These are phyloP conservation scores for Annulohypoxylon moriforme DNA, from an alignment of 495 filamentous ascomycete genomes.

Conservation along the genomic window DNA sequence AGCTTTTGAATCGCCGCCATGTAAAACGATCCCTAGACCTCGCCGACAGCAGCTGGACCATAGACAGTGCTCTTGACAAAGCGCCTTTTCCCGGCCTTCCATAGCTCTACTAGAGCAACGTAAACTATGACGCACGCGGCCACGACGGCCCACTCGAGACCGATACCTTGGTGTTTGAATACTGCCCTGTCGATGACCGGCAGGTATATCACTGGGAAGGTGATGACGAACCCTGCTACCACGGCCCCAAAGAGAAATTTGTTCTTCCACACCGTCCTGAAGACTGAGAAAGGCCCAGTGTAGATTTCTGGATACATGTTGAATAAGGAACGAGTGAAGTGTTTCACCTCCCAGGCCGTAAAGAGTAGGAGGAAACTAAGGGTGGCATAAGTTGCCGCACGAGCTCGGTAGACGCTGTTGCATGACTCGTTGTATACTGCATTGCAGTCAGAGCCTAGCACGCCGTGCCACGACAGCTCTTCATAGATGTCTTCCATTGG, in stretches of 20 bases:
- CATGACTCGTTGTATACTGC: constrained; percentile 57
- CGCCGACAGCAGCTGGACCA: neutral
- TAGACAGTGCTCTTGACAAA: constrained; percentile 17
- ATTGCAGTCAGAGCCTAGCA: constrained; percentile 63
- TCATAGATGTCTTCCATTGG: constrained; percentile 20
- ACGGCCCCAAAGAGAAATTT: constrained; percentile 68
- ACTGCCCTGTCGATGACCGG: constrained; percentile 64
- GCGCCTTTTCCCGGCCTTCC: constrained; percentile 64
- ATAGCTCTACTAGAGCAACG: constrained; percentile 61
- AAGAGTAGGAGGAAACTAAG: constrained; percentile 67
- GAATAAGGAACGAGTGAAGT: constrained; percentile 65
- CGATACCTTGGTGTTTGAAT: constrained; percentile 68
- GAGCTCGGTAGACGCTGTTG: constrained; percentile 68
- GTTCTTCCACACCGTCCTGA: constrained; percentile 66
- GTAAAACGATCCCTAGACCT: constrained; percentile 5
- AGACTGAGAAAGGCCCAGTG: constrained; percentile 54
- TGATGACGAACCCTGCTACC: constrained; percentile 65
- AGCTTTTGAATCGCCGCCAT: neutral
- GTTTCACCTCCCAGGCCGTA: constrained; percentile 70
- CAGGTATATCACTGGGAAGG: constrained; percentile 68
- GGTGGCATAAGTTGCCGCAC: constrained; percentile 76
- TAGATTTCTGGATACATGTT: constrained; percentile 61
- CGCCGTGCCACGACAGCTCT: neutral
- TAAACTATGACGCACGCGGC: constrained; percentile 59
- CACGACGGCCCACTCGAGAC: constrained; percentile 70